These are phyloP conservation scores for Lasiodiplodia sp. DNA, from an alignment of 2,329 filamentous ascomycete genomes.

Conservation along the genomic window DNA sequence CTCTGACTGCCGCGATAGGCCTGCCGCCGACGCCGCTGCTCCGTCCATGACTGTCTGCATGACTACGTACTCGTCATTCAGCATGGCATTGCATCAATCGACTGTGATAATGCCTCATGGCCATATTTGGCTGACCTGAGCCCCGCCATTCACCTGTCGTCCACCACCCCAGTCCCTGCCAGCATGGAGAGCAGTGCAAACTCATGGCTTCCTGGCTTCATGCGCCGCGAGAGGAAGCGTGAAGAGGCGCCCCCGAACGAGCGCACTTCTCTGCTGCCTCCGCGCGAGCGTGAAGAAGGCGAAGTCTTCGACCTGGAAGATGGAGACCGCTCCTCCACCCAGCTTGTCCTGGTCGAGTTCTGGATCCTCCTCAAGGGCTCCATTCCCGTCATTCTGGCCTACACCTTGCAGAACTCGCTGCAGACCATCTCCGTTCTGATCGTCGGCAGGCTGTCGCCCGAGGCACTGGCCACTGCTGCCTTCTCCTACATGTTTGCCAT, in stretches of 20 bases:
- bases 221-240: slow-evolving; percentile 32
- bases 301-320: slow-evolving; percentile 50
- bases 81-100: neutral
- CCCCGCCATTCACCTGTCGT: neutral
- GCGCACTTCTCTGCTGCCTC: slow-evolving; percentile 52
- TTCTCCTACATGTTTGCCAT: slow-evolving; percentile 96
- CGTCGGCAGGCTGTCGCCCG: slow-evolving; percentile 78
- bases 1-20: slow-evolving; percentile 10
- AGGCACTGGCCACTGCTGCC: slow-evolving; percentile 80
- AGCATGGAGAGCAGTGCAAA: slow-evolving; percentile 31
- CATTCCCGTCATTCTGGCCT: slow-evolving; percentile 81
- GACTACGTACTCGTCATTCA: slow-evolving; percentile 13
- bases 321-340: slow-evolving; percentile 42
- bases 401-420: slow-evolving; percentile 83
- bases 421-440: slow-evolving; percentile 85
- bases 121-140: neutral
- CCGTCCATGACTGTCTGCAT: slow-evolving; percentile 15
- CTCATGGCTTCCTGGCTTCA: slow-evolving; percentile 42
- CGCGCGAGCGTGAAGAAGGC: slow-evolving; percentile 48
- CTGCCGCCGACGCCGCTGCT: slow-evolving; percentile 3
- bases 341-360: slow-evolving; percentile 64
- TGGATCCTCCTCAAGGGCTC: slow-evolving; percentile 73
- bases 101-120: neutral
- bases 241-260: slow-evolving; percentile 44
- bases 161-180: neutral